Percentiles rank a stretch among this genome's conserved stretches.
Evolutionary conservation across 2,329 filamentous ascomycete genomes (phyloP).

Genomic region (Helminthosporium solani): DNA sequence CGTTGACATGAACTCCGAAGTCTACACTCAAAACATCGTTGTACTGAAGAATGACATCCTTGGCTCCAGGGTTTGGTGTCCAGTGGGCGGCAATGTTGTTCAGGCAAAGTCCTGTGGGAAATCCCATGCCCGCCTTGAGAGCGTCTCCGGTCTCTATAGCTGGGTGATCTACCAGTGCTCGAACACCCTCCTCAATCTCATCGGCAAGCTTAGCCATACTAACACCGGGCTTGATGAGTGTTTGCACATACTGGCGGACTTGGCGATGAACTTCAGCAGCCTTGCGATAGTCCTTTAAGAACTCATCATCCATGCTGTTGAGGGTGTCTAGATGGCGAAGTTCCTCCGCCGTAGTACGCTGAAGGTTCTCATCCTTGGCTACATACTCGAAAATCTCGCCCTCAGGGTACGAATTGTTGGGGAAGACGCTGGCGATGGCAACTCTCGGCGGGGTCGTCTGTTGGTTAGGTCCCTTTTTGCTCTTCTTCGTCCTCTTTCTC

Average conservation of each 20-base stretch:
- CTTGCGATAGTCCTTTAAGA: slow-evolving; percentile 76
- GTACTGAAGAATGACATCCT: slow-evolving; percentile 69
- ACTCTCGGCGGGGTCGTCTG: slow-evolving; percentile 76
- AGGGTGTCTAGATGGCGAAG: slow-evolving; percentile 65
- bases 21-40: slow-evolving; percentile 75
- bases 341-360: slow-evolving; percentile 78
- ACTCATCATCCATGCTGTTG: slow-evolving; percentile 73
- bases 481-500: slow-evolving; percentile 71
- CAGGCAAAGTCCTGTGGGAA: slow-evolving; percentile 78
- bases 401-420: slow-evolving; percentile 66
- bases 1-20: slow-evolving; percentile 70
- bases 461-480: slow-evolving; percentile 56
- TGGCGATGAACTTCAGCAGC: slow-evolving; percentile 85
- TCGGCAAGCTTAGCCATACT: slow-evolving; percentile 76
- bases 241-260: slow-evolving; percentile 77
- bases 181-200: slow-evolving; percentile 77
- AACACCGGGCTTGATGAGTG: slow-evolving; percentile 75
- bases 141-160: slow-evolving; percentile 76
- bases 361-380: slow-evolving; percentile 65
- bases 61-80: slow-evolving; percentile 82
- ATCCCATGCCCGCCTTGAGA: slow-evolving; percentile 77
- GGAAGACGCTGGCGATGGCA: slow-evolving; percentile 68
- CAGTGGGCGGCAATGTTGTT: slow-evolving; percentile 85
- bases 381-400: slow-evolving; percentile 74
- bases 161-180: slow-evolving; percentile 70